Conservation (phyloP, 495 filamentous ascomycete genomes). For the Aspergillus ostianus region DNA sequence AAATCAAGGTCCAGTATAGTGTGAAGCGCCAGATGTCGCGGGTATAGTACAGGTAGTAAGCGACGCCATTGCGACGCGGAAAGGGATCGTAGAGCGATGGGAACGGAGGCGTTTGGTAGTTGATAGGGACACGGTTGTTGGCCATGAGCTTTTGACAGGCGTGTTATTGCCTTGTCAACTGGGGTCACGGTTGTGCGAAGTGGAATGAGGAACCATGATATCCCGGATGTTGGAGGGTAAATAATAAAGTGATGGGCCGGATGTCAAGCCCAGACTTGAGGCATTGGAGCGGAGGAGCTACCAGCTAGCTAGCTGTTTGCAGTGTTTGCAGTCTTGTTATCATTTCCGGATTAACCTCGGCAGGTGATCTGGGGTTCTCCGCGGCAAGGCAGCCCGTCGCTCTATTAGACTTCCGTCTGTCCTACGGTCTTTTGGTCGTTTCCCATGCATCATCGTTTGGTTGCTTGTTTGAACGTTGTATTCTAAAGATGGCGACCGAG, state of each 20-base stretch:
- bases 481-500: slow-evolving; percentile 45
- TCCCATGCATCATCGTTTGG: slow-evolving; percentile 8
- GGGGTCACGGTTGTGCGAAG: not conserved
- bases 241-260: slow-evolving; percentile 3
- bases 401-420: slow-evolving; percentile 8
- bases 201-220: slow-evolving; percentile 11
- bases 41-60: slow-evolving; percentile 73
- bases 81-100: slow-evolving; percentile 86
- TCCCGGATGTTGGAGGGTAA: not conserved
- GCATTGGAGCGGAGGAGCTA: not conserved
- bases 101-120: slow-evolving; percentile 73
- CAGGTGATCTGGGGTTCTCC: slow-evolving; percentile 38
- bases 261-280: not conserved
- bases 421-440: not conserved
- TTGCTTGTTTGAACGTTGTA: not conserved
- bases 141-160: slow-evolving; percentile 24
- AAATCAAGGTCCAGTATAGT: slow-evolving; percentile 73
- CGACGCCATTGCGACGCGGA: slow-evolving; percentile 45
- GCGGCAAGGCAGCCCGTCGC: slow-evolving; percentile 19
- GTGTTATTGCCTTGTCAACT: slow-evolving; percentile 10
- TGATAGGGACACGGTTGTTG: slow-evolving; percentile 55
- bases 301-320: slow-evolving; percentile 30
- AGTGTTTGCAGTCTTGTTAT: slow-evolving; percentile 31
- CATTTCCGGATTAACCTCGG: slow-evolving; percentile 34
- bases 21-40: slow-evolving; percentile 90